Evolutionary conservation across 225 moss, liverwort and hornwort genomes (phyloP), one percentile per base, ranked within the genome.

Genomic region (Marchantia polymorpha): DNA sequence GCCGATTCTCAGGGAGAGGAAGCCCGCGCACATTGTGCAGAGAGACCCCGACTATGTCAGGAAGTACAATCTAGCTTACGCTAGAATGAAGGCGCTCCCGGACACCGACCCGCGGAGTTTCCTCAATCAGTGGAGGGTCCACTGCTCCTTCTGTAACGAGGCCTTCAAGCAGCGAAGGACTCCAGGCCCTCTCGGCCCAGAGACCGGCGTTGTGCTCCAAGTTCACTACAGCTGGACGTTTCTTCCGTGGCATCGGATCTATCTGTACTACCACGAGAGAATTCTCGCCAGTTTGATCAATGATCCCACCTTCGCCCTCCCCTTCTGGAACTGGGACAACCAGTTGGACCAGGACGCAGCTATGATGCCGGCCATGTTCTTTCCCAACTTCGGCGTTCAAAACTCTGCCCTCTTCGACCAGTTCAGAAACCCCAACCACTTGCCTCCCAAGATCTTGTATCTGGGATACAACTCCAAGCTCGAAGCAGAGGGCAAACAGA

Each of bases 51-150:
- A 59, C 30, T 77, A 63, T 39, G 76, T 86, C 67, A 77, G 76
- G 70, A 87, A 89, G 72, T 83, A 83, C 52, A 85, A 87, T 77
- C 63, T 52, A 59, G 87, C 85, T 19, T 89, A 87, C 73, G 54
- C 66, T 51, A 72, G 79, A 72, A 89, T 87, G 89, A 85, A 85
- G 78, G 39, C 39, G 3, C 39, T 39, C 39, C 39, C 39, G 5
- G 39, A 39, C 3, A 39, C 39, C 39, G 39, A 39, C 39, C 39
- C 39, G 3, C 2, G 39, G 5, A 39, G 39, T 39, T 39, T 39
- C 39, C 39, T 39, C 39, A 39, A 39, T 39, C 39, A 39, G 39
- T 39, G 39, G 39, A 39, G 39, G 5, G 39, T 39, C 39, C 39
- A 39, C 39, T 39, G 39, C 39, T 39, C 39, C 39, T 39, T 39